phyloP scores from a whole-genome alignment of 2,329 filamentous ascomycete genomes.

The Coniella vitis region DNA sequence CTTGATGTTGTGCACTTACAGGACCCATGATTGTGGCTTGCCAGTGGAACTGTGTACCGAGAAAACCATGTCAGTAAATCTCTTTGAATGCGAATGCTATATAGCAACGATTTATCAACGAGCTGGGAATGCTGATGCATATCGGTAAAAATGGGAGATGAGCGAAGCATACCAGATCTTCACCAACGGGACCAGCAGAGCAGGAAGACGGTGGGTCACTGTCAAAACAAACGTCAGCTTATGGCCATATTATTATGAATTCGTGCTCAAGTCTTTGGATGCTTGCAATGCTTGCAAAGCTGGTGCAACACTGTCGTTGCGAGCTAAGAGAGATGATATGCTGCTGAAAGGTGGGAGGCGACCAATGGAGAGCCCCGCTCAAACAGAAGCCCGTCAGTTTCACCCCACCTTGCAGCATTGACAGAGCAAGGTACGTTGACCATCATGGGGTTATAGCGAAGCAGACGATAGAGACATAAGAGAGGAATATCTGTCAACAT shows the following conservation, averaged over 20 bases:
- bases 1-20: slow-evolving; percentile 51
- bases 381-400: neutral
- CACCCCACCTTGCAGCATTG: slow-evolving; percentile 19
- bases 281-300: neutral
- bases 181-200: slow-evolving; percentile 92
- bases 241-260: no score
- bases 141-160: slow-evolving; percentile 20
- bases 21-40: slow-evolving; percentile 99
- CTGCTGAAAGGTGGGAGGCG: neutral
- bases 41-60: slow-evolving; percentile 80
- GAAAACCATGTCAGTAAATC: slow-evolving; percentile 25
- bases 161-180: slow-evolving; percentile 78
- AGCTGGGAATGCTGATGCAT: slow-evolving; percentile 12
- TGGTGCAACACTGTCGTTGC: neutral
- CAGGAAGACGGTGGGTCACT: slow-evolving; percentile 98
- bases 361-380: slow-evolving; percentile 10
- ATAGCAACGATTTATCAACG: neutral
- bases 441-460: slow-evolving; percentile 10
- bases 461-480: slow-evolving; percentile 17
- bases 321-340: neutral
- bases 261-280: neutral
- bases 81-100: slow-evolving; percentile 1
- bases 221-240: slow-evolving; percentile 26
- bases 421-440: slow-evolving; percentile 19
- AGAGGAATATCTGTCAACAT: slow-evolving; percentile 32